Evolutionary conservation across 371 early-diverging fungal genomes (phyloP).

Genomic region (Rhizopus microsporus): DNA sequence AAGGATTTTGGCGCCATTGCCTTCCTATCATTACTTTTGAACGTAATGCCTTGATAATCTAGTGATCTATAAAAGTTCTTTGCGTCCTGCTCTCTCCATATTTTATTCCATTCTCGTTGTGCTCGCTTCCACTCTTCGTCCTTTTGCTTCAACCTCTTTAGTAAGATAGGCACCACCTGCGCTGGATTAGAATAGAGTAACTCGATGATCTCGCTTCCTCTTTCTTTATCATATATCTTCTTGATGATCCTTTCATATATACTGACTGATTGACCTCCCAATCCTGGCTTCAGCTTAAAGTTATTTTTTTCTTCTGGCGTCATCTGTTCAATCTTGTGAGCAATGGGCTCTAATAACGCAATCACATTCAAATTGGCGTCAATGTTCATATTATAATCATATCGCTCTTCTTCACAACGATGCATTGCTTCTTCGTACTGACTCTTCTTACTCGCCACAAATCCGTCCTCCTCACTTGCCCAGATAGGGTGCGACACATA

Average conservation of each 20-base stretch:
- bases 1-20: slow-evolving; percentile 78
- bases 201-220: slow-evolving; percentile 87
- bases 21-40: slow-evolving; percentile 90
- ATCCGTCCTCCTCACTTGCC: slow-evolving; percentile 93
- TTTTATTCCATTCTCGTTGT: slow-evolving; percentile 86
- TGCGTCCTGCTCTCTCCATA: slow-evolving; percentile 94
- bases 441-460: slow-evolving; percentile 93
- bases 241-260: slow-evolving; percentile 84
- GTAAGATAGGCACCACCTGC: slow-evolving; percentile 90
- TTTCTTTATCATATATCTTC: slow-evolving; percentile 85
- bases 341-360: slow-evolving; percentile 86
- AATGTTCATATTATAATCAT: slow-evolving; percentile 95
- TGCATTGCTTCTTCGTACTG: slow-evolving; percentile 95
- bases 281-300: slow-evolving; percentile 69
- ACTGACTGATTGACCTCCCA: slow-evolving; percentile 80
- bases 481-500: slow-evolving; percentile 96
- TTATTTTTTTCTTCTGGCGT: slow-evolving; percentile 70
- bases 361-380: slow-evolving; percentile 91
- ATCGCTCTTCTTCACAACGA: slow-evolving; percentile 96
- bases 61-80: slow-evolving; percentile 97
- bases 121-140: slow-evolving; percentile 89
- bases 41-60: slow-evolving; percentile 91
- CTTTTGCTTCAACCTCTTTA: slow-evolving; percentile 93
- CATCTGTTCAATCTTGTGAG: slow-evolving; percentile 70
- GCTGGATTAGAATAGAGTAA: slow-evolving; percentile 88